Evolutionary conservation across 495 filamentous ascomycete genomes (phyloP), one percentile per base, ranked within the genome.

Genomic region (Paragyromitra xinjiangensis): DNA sequence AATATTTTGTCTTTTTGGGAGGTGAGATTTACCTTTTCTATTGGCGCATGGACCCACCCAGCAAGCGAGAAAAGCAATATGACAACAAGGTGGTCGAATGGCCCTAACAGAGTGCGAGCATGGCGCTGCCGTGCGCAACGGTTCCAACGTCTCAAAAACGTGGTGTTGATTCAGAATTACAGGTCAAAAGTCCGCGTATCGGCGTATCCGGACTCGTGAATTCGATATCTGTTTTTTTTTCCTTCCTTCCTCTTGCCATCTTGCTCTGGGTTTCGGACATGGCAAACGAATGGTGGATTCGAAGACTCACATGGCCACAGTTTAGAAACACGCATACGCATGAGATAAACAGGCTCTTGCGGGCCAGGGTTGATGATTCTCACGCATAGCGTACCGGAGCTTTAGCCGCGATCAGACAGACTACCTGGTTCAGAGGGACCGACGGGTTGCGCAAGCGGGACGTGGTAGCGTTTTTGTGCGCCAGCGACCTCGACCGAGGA

Each of bases 301-400:
- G 39, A 65, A 67, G 29, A 61, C 67, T 78, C 77, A 78, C 77
- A 79, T 73, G 77, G 75, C 66, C 75, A 71, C 40, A 53, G 48
- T 37, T 78, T 44, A 79, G 77, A 79, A 79, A 78, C 77, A 77
- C 77, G 75, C 75, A 79, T 78, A 77, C 74, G 77, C 77, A 78
- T 73, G 74, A 79, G 74, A 79, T 78, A 79, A 78, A 79, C 77
- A 79, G 77, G 74, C 77, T 79, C 75, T 78, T 61, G 75, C 76
- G 77, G 77, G 78, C 78, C 78, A 80, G 78, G 78, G 77, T 81
- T 77, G 78, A 75, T 80, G 78, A 81, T 81, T 80, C 72, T 77
- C 78, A 81, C 66, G 79, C 78, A 79, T 81, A 81, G 80, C 80
- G 80, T 82, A 79, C 80, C 80, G 80, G 80, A 81, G 80, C 75